Conservation (phyloP, 164 flowering plant species). For the Kalanchoe fedtschenkoi region DNA sequence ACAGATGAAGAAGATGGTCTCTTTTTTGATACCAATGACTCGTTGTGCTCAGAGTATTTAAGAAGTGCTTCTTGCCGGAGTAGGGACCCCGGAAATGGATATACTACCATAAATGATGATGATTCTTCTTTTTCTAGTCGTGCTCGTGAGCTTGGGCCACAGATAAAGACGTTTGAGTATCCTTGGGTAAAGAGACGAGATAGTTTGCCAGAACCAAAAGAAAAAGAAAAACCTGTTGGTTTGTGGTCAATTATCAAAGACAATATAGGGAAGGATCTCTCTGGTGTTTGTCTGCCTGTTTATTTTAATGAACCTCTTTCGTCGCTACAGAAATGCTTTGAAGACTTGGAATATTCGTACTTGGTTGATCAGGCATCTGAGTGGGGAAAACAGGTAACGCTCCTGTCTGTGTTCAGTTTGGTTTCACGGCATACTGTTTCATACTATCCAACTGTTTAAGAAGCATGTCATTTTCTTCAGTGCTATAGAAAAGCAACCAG, state of each 20-base stretch:
- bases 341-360: slow-evolving; percentile 92
- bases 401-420: slow-evolving; percentile 23
- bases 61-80: slow-evolving; percentile 79
- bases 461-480: not conserved
- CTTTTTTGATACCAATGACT: slow-evolving; percentile 83
- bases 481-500: no score
- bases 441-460: not conserved
- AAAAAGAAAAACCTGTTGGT: slow-evolving; percentile 93
- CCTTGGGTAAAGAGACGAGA: slow-evolving; percentile 80
- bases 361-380: slow-evolving; percentile 84
- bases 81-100: slow-evolving; percentile 51
- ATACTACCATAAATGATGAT: slow-evolving; percentile 30
- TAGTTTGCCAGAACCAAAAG: slow-evolving; percentile 91
- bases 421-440: slow-evolving; percentile 11
- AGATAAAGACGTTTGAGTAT: slow-evolving; percentile 43
- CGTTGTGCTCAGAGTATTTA: slow-evolving; percentile 58
- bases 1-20: slow-evolving; percentile 81
- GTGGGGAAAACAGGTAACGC: slow-evolving; percentile 96
- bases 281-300: slow-evolving; percentile 98
- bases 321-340: slow-evolving; percentile 94
- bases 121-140: slow-evolving; percentile 40
- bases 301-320: slow-evolving; percentile 98
- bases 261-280: slow-evolving; percentile 92
- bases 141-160: slow-evolving; percentile 30
- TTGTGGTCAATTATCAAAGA: slow-evolving; percentile 97